Percentiles rank a stretch among this genome's conserved stretches.
Conservation (phyloP, 108 stramenopile genomes). For the Parietichytrium sp. region DNA sequence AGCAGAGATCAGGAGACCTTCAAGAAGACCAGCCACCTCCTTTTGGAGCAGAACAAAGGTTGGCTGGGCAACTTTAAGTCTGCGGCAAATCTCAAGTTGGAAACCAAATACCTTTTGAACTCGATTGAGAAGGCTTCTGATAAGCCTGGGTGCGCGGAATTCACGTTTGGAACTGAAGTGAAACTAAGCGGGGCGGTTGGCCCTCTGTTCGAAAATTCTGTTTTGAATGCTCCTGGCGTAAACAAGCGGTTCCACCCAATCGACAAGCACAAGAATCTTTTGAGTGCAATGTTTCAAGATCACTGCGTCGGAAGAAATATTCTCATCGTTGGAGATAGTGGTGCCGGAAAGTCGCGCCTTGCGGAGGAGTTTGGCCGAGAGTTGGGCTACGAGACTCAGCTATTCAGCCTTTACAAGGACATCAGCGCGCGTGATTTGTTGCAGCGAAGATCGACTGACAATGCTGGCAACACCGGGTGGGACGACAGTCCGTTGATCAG, state of each 20-base stretch:
- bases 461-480: slow-evolving; percentile 42
- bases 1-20: not conserved
- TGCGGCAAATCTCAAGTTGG: too few species aligned
- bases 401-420: slow-evolving; percentile 71
- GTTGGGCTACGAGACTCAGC: slow-evolving; percentile 58
- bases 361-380: slow-evolving; percentile 55
- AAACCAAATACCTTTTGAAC: too few species aligned
- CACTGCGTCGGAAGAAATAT: slow-evolving; percentile 56
- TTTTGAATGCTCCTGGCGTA: not conserved
- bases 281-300: slow-evolving; percentile 39
- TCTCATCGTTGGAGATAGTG: slow-evolving; percentile 67
- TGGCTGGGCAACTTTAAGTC: too few species aligned
- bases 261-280: not conserved
- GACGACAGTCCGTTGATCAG: slow-evolving; percentile 41
- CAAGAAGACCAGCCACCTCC: not conserved
- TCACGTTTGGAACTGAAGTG: not conserved
- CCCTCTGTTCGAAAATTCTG: not conserved
- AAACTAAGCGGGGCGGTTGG: not conserved
- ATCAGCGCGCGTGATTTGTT: slow-evolving; percentile 75
- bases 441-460: slow-evolving; percentile 45
- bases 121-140: too few species aligned
- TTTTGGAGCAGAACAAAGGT: too few species aligned
- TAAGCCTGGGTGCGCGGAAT: too few species aligned
- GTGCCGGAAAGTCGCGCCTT: slow-evolving; percentile 69
- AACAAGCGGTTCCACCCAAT: not conserved